Evolutionary conservation across 169 alveolate genomes (phyloP).

Genomic region (Eimeria mitis): DNA sequence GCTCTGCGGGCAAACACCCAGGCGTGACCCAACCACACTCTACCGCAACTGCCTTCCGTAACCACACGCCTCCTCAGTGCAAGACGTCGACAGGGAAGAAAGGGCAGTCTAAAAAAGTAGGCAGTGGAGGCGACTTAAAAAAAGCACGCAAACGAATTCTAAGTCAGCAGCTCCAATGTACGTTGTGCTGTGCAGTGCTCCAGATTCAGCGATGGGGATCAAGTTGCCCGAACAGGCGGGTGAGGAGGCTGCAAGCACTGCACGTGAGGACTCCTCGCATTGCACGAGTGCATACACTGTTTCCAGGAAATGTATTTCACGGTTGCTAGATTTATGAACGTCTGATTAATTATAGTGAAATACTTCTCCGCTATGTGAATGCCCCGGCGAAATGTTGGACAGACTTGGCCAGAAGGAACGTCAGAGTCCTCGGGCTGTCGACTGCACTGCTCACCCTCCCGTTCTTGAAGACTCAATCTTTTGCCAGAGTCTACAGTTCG

Average conservation of each 20-base stretch:
- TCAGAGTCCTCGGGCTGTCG: not conserved
- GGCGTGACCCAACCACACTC: not conserved
- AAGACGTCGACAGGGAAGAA: not conserved
- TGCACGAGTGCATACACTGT: not conserved
- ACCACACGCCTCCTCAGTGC: not conserved
- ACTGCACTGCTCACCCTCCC: not conserved
- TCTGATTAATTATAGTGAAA: not conserved
- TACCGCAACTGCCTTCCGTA: not conserved
- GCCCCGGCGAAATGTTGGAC: not conserved
- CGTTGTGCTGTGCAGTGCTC: not conserved
- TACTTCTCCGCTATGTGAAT: not conserved
- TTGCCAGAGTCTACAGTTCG: not conserved
- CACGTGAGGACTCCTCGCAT: not conserved
- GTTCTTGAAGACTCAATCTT: not conserved
- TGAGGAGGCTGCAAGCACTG: not conserved
- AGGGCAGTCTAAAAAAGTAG: not conserved
- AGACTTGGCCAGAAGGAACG: not conserved
- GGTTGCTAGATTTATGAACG: not conserved
- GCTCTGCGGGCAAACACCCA: not conserved
- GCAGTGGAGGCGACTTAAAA: not conserved
- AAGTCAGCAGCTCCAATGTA: not conserved
- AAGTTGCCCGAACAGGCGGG: not conserved
- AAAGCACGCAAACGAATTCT: not conserved
- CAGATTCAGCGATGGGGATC: not conserved
- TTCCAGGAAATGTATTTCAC: not conserved